A percentile compares a stretch with the other conserved stretches of the same genome.
Conservation (phyloP, 257 asterid species). For the Solanum neorickii region DNA sequence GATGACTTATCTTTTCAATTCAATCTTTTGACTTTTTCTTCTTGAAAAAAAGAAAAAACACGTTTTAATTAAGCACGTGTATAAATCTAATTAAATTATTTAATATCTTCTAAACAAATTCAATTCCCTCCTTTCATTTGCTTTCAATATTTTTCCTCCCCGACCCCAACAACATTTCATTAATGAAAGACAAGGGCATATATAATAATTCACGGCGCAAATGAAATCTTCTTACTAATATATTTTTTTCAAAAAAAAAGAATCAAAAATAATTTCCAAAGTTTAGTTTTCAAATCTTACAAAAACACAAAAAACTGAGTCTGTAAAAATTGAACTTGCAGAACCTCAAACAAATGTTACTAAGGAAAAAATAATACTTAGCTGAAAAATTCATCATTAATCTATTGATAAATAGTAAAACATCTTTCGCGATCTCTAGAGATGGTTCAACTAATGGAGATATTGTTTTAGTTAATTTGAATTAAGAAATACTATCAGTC, state of each 20-base stretch:
- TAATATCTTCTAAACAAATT: neutral
- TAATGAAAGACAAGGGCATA: neutral
- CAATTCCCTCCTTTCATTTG: neutral
- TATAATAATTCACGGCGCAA: neutral
- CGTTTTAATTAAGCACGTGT: neutral
- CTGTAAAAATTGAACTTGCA: neutral
- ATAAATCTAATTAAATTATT: neutral
- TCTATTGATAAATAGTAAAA: no score
- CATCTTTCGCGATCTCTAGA: no score
- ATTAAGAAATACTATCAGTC: neutral
- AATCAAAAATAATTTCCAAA: neutral
- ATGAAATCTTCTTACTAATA: neutral
- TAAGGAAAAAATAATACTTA: neutral
- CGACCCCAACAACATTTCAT: neutral
- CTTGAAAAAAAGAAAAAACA: neutral
- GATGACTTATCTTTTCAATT: neutral
- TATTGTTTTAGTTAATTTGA: neutral
- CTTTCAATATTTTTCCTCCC: neutral
- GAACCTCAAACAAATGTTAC: neutral
- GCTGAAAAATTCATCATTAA: no score
- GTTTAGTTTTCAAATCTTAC: neutral
- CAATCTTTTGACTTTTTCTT: neutral
- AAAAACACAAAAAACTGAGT: neutral
- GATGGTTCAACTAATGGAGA: neutral
- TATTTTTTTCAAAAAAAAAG: rapidly evolving